Percentiles rank a stretch among this genome's conserved stretches.
phyloP scores from a whole-genome alignment of 2,329 filamentous ascomycete species.

The Stachybotrys chartarum region DNA sequence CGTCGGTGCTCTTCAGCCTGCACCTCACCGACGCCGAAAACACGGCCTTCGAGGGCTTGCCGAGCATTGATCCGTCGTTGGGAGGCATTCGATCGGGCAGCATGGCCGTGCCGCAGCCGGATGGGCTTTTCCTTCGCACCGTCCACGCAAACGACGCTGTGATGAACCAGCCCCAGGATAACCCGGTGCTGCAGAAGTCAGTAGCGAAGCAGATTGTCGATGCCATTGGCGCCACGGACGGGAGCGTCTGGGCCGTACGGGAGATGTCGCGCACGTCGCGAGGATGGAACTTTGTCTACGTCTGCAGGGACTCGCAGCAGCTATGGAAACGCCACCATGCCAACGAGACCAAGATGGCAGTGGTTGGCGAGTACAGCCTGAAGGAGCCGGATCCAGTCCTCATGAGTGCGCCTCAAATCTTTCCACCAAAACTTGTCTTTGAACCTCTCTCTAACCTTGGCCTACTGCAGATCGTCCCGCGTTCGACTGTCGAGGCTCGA shows the following conservation, averaged over 20 bases:
- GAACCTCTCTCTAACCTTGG: constrained; percentile 6
- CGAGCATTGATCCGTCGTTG: constrained; percentile 26
- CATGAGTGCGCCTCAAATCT: constrained; percentile 28
- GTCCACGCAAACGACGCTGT: constrained; percentile 39
- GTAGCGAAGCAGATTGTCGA: constrained; percentile 42
- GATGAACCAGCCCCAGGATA: constrained; percentile 39
- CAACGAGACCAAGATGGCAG: constrained; percentile 29
- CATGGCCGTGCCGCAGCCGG: constrained; percentile 3
- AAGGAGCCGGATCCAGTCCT: constrained; percentile 38
- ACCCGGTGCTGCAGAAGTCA: constrained; percentile 39
- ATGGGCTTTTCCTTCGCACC: constrained; percentile 22
- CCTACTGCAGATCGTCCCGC: constrained; percentile 41
- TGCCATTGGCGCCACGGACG: constrained; percentile 36
- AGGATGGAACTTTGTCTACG: constrained; percentile 47
- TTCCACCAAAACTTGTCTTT: not conserved
- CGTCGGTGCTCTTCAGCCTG: constrained; percentile 36
- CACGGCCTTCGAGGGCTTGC: constrained; percentile 20
- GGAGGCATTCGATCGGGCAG: constrained; percentile 16
- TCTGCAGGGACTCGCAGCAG: constrained; percentile 45
- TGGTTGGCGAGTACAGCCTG: constrained; percentile 42
- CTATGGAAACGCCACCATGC: constrained; percentile 41
- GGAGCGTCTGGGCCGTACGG: constrained; percentile 40
- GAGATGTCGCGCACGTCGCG: constrained; percentile 35
- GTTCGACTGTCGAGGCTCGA: constrained; percentile 49
- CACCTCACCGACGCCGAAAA: constrained; percentile 28